phyloP scores from a whole-genome alignment of 176 grass and related monocot genomes.

The Aegilops longissima region DNA sequence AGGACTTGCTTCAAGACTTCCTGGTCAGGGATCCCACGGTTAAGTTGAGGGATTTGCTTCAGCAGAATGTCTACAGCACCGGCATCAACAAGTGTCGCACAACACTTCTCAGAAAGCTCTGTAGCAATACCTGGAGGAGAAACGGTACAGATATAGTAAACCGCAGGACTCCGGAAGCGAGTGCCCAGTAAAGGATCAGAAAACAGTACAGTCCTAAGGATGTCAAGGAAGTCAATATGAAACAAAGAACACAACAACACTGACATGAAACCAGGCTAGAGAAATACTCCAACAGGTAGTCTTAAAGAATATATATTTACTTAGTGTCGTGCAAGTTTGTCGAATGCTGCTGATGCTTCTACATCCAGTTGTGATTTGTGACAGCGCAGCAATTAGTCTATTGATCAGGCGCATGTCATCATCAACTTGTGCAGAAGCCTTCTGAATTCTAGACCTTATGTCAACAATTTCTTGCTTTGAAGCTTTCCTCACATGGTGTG shows the following conservation, averaged over 20 bases:
- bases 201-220: neutral
- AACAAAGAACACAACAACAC: neutral
- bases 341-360: conserved; percentile 50
- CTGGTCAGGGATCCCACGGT: conserved; percentile 65
- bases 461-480: conserved; percentile 43
- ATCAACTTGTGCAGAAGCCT: conserved; percentile 37
- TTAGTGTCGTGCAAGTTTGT: conserved; percentile 54
- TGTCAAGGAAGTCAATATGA: neutral
- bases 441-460: conserved; percentile 42
- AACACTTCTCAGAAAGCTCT: conserved; percentile 54
- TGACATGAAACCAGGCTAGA: conserved; percentile 8
- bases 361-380: conserved; percentile 34
- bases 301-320: conserved; percentile 44
- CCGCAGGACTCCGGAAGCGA: neutral
- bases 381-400: conserved; percentile 45
- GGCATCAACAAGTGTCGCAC: conserved; percentile 47
- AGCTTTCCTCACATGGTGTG: conserved; percentile 54
- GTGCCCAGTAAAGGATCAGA: neutral
- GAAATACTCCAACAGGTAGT: neutral
- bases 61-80: conserved; percentile 57
- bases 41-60: conserved; percentile 45
- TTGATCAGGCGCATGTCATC: conserved; percentile 55
- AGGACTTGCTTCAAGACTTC: conserved; percentile 67
- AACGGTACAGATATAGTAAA: conserved; percentile 9
- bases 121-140: conserved; percentile 49